Evolutionary conservation across 805 yeast genomes (phyloP).

Genomic region (Pichia phayaonensis): DNA sequence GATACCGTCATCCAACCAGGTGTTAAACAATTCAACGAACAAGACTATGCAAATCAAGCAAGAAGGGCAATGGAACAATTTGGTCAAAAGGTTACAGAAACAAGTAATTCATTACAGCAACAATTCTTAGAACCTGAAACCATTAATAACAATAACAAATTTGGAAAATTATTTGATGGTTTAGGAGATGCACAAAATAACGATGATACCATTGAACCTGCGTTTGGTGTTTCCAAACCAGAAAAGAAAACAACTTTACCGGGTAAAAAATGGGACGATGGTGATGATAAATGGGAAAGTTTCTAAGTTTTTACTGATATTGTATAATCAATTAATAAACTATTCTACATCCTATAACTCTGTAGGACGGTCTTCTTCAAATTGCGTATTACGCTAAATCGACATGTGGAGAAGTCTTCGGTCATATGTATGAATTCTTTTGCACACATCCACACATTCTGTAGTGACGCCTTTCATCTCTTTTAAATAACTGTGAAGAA

Average conservation of each 20-base stretch:
- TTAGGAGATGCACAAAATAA: constrained; percentile 39
- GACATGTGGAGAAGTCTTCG: too few species aligned
- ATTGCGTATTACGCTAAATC: too few species aligned
- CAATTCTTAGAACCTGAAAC: constrained; percentile 11
- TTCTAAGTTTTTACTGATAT: constrained; percentile 30
- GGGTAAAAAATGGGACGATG: constrained; percentile 35
- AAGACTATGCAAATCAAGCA: constrained; percentile 77
- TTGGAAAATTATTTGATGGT: constrained; percentile 51
- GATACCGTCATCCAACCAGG: constrained; percentile 91
- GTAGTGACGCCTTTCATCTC: too few species aligned
- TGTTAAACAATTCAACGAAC: constrained; percentile 66
- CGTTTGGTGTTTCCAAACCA: constrained; percentile 59
- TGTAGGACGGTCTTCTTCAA: too few species aligned
- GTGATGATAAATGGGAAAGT: constrained; percentile 59
- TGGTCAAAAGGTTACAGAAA: constrained; percentile 88
- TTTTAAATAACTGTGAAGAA: too few species aligned
- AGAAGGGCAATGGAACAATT: constrained; percentile 93
- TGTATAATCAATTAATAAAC: not conserved
- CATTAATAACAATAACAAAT: constrained; percentile 38
- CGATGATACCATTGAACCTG: constrained; percentile 41
- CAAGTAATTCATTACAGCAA: constrained; percentile 68
- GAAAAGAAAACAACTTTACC: constrained; percentile 48
- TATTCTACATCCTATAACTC: too few species aligned
- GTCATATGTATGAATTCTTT: too few species aligned
- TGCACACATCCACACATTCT: too few species aligned